These are phyloP conservation scores for Fragosphaeria purpurea DNA, from an alignment of 2,329 filamentous ascomycete genomes.

Conservation along the genomic window DNA sequence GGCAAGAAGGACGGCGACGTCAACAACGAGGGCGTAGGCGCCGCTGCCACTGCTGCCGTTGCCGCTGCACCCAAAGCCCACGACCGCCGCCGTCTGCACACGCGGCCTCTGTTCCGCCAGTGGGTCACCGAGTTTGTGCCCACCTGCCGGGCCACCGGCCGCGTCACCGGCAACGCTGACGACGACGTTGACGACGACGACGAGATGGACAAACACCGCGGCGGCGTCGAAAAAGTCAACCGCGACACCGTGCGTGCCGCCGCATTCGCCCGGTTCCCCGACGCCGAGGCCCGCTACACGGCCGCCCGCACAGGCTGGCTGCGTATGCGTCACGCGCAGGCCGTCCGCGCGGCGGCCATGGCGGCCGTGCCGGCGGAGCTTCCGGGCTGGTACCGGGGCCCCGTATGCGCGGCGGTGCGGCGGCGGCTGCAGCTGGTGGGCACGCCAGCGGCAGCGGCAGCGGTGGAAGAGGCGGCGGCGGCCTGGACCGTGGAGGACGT, in stretches of 20 bases:
- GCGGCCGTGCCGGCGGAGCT: constrained; percentile 16
- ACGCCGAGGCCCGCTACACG: constrained; percentile 33
- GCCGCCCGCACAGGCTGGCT: constrained; percentile 31
- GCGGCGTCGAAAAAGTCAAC: constrained; percentile 7
- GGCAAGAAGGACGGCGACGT: constrained; percentile 3
- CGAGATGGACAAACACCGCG: too few relatives aligned
- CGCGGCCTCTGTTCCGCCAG: constrained; percentile 44
- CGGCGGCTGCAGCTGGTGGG: constrained; percentile 13
- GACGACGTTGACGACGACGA: neutral
- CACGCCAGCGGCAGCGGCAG: neutral
- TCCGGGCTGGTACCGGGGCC: constrained; percentile 22
- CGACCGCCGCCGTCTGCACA: constrained; percentile 45
- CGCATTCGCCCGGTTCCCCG: constrained; percentile 41
- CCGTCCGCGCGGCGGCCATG: constrained; percentile 28
- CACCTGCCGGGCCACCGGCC: constrained; percentile 15
- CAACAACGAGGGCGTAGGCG: constrained; percentile 13
- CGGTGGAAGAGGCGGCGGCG: constrained; percentile 15
- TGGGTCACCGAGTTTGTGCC: constrained; percentile 60
- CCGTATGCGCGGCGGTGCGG: constrained; percentile 33
- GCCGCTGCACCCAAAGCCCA: constrained; percentile 29
- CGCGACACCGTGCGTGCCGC: constrained; percentile 40
- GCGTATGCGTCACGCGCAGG: constrained; percentile 27
- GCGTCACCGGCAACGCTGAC: constrained; percentile 17
- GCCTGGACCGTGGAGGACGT: constrained; percentile 33
- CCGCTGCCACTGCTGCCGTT: constrained; percentile 15